A percentile compares a stretch with the other conserved stretches of the same genome.
Conservation (phyloP, 2,329 filamentous ascomycete species). For the Diaporthe sp. region DNA sequence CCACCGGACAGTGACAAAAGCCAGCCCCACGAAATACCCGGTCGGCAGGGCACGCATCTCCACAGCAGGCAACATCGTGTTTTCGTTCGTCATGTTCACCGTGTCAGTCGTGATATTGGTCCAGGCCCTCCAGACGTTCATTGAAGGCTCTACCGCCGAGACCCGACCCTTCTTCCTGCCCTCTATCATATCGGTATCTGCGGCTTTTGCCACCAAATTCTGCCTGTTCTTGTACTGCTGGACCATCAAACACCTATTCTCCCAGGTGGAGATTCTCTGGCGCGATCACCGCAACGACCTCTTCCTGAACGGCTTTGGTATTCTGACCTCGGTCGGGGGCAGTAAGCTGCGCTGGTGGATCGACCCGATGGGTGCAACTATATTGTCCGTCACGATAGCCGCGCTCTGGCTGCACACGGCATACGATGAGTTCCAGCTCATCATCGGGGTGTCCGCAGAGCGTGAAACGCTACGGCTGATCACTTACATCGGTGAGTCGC, state of each 20-base stretch:
- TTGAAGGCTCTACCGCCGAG: slow-evolving; percentile 58
- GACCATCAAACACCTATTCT: slow-evolving; percentile 90
- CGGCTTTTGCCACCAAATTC: slow-evolving; percentile 89
- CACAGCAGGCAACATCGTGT: slow-evolving; percentile 94
- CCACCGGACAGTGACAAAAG: slow-evolving; percentile 87
- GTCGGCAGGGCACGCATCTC: slow-evolving; percentile 94
- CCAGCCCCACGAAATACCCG: slow-evolving; percentile 88
- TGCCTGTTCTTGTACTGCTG: slow-evolving; percentile 91
- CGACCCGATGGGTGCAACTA: slow-evolving; percentile 89
- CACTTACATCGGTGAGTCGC: slow-evolving; percentile 80
- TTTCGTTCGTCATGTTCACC: slow-evolving; percentile 94
- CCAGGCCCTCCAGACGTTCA: slow-evolving; percentile 81
- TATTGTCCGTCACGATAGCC: slow-evolving; percentile 85
- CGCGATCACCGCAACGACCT: slow-evolving; percentile 97
- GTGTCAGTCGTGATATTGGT: slow-evolving; percentile 94
- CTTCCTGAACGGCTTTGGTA: slow-evolving; percentile 92
- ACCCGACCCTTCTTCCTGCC: slow-evolving; percentile 81
- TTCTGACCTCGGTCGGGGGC: slow-evolving; percentile 89
- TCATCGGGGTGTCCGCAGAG: slow-evolving; percentile 89
- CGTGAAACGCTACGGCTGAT: slow-evolving; percentile 91
- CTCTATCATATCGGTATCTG: slow-evolving; percentile 84
- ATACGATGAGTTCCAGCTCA: slow-evolving; percentile 87
- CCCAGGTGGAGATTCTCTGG: slow-evolving; percentile 92
- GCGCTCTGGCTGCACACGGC: slow-evolving; percentile 86
- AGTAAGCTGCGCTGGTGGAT: slow-evolving; percentile 93